Base-by-base conservation (phyloP, 257 asterid species). In the Cynanchum wilfordii region DNA sequence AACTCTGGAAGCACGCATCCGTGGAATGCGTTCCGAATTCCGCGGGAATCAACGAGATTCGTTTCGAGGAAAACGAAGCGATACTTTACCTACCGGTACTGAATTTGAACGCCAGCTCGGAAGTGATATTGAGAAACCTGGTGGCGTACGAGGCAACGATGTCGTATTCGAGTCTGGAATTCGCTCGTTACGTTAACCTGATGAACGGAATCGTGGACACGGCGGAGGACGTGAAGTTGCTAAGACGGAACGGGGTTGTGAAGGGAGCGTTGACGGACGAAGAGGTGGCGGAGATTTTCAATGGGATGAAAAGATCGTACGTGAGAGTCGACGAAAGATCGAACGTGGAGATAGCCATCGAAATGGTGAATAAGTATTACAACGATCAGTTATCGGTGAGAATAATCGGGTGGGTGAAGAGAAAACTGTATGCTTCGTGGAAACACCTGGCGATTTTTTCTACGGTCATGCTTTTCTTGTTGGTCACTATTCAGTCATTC, bases 221-320 rank as follows among this genome's bases (percentile, higher is more conserved):
- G 0, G 66, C 55, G 4, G 33, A 60, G 50, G 79, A 76, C 30
- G 79, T 62, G 45, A 36, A 50, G 11, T 13, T 69, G 58, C 5
- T 69, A 11, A 49, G 67, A 66, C 7, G 24, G 10, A 80, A 72
- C 50, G 77, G 76, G 2, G 83, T 88, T 57, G 54, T 84, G 5
- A 44, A 71, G 1, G 80, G 88, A 44, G 79, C 70, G 16, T n/a
- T 84, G 65, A 38, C 58, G 4, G 83, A 84, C 45, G 84, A 81
- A 17, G 87, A 86, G 66, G 75, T 84, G 29, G 84, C 76, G 0
- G 63, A 75, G 7, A 47, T 86, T 33, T 86, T 88, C 62, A 83
- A 84, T 51, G 81, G 87, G 29, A 81, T 88, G 30, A 70, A 79
- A 12, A 86, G 78, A 64, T 78, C 83, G 3, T 80, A 65, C 29